Evolutionary conservation across 2,329 filamentous ascomycete genomes (phyloP), one percentile per base, ranked within the genome.

Genomic region (Tolypocladium pustulatum): DNA sequence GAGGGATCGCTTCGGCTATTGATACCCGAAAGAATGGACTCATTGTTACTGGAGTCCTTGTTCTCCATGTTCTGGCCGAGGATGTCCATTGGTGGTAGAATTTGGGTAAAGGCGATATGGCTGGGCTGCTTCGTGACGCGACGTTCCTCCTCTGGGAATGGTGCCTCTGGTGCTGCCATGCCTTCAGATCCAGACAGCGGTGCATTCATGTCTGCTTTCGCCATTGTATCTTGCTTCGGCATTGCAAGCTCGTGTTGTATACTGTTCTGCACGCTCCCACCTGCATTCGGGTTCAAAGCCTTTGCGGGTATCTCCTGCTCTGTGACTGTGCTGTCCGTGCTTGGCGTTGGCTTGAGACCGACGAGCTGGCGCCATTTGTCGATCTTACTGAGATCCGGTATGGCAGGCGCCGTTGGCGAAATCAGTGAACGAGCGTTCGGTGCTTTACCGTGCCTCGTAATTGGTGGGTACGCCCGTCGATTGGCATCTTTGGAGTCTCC

Each of bases 391-490:
- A 68, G 64, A 2, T 72, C 72, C 6, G 71, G 68, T 22, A 68
- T 59, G 0, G 66, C 58, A 0, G 70, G 65, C 1, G 68, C 64
- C 15, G 68, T 66, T 1, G 70, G 66, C 0, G 68, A 67, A 8
- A 68, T 60, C 10, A 67, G 58, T 1, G 65, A 63, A n/a, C 68
- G 67, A 7, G 65, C 64, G 54, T 67, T 70, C 5, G 61, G 61
- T 0, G 66, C 62, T 2, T 62, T 60, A 27, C 66, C 69, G n/a
- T 69, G 67, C 32, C 71, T 67, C 1, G 73, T 70, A 54, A 74
- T 75, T 9, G 73, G 73, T 1, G 73, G 73, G 38, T 75, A 75
- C 1, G 68, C 65, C 56, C 70, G 65, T 2, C 65, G 62, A 49
- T 65, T 65, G 1, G 64, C 43, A 6, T 72, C 68, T 1, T 64